Base-by-base conservation (phyloP, 106 monocot species). In the Cymbidium sinense region DNA sequence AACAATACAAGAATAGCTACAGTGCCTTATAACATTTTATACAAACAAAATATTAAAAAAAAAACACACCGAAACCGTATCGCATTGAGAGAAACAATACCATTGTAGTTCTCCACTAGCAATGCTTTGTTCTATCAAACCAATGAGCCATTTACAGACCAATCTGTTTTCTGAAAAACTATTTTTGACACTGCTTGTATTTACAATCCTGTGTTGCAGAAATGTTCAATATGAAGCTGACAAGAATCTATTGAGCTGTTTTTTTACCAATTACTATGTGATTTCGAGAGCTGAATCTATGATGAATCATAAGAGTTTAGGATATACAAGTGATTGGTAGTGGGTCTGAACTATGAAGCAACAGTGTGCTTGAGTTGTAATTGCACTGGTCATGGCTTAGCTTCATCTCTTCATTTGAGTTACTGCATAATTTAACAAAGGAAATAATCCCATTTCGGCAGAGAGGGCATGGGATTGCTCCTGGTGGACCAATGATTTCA, bases 381-480 rank as follows among this genome's bases (percentile, higher is more conserved):
- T 8, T 43, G 41, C 43, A 10, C 11, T 77, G 80, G 65, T 77
- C 70, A 23, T 78, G 75, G 54, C 27, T 78, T 28, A 73, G 44
- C 51, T 84, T 81, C 36, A 82, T 36, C 41, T 86, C 86, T 27
- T 71, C 81, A 2, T 36, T 29, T 1, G 77, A 75, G 17, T 34
- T 33, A 23, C 37, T 54, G 1, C 78, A 86, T 50, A 91, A 43
- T 71, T 83, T 88, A 4, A 81, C 30, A 30, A 91, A 91, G 10
- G 84, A 84, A 43, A 85, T 80, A 43, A 91, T 81, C 25, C 88
- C 91, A 58, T 86, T 83, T 39, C 91, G 76, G 34, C 91, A 91
- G 37, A 91, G 80, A 44, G 91, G 91, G 71, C 91, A 91, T 31
- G 91, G 88, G 75, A 91, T 85, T 75, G 88, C 78, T 39, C 91